Evolutionary conservation across 2,329 filamentous ascomycete genomes (phyloP), one percentile per base, ranked within the genome.

Genomic region (Zasmidium citrigriseum): DNA sequence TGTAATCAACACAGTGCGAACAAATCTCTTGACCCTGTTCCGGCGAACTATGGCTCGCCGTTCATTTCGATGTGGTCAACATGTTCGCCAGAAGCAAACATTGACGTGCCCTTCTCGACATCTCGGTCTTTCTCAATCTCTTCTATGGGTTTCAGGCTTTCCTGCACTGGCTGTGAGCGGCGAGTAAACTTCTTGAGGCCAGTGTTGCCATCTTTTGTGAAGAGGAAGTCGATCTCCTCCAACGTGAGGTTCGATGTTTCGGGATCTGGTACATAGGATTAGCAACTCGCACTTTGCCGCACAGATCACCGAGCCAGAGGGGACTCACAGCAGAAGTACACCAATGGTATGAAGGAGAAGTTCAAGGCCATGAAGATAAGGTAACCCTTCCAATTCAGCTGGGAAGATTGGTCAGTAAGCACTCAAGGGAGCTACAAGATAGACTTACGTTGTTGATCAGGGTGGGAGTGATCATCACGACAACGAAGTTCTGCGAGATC

Each of bases 401-500:
- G 4, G 72, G 73, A 46, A 4, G 11, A 75, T 73, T n/a, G 18
- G 46, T 54, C 22, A 57, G 45, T n/a, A 2, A 52, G 38, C 20
- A 14, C n/a, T 21, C 3, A n/a, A 4, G 2, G 10, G 1, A 16
- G 25, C 12, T 23, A 20, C 25, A 45, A 7, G 5, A 10, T n/a
- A 34, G n/a, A 21, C 47, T 57, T 46, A 57, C 54, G 4, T 74
- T 76, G 49, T 62, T 60, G 58, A 83, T 76, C 1, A 81, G 70
- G 1, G 77, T 76, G 0, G 81, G 80, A 0, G 81, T 83, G 18
- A 84, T 79, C 79, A 82, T 81, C 2, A 82, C 80, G 46, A 79
- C 73, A 55, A 81, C 76, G 61, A 82, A 82, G 62, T 81, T 81
- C 74, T 69, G 57, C 9, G 50, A 20, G 9, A 51, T 18, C 10